phyloP scores from a whole-genome alignment of 2,329 filamentous ascomycete genomes.

The Coniella vitis region DNA sequence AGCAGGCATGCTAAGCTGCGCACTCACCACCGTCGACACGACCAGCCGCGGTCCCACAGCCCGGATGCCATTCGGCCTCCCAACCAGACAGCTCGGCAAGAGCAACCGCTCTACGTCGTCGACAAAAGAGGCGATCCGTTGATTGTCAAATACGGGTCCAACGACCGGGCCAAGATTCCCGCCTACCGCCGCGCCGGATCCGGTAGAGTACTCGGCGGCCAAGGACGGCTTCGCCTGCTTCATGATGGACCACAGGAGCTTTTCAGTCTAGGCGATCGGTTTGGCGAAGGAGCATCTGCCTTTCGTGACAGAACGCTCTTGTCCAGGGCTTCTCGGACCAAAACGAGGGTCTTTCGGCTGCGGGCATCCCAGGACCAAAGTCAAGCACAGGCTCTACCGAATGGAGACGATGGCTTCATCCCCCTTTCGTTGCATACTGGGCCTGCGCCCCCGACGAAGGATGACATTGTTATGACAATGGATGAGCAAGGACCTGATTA shows the following conservation, averaged over 20 bases:
- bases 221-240: conserved; percentile 57
- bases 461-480: conserved; percentile 29
- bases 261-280: conserved; percentile 38
- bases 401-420: conserved; percentile 40
- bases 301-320: conserved; percentile 43
- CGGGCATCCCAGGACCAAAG: conserved; percentile 17
- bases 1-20: conserved; percentile 6
- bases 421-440: conserved; percentile 37
- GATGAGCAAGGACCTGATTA: conserved; percentile 48
- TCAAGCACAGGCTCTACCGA: neutral
- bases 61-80: neutral
- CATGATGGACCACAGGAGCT: conserved; percentile 51
- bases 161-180: conserved; percentile 67
- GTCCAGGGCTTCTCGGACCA: conserved; percentile 32
- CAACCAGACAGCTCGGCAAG: neutral
- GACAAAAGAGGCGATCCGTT: conserved; percentile 73
- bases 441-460: conserved; percentile 24
- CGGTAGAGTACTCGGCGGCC: conserved; percentile 64
- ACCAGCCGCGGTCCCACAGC: conserved; percentile 11
- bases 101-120: conserved; percentile 43
- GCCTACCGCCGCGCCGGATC: conserved; percentile 61
- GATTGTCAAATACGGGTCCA: conserved; percentile 66
- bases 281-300: conserved; percentile 34
- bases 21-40: conserved; percentile 8
- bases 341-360: conserved; percentile 34